These are phyloP conservation scores for Smithsoniella earleae DNA, from an alignment of 163 green algal species.

Conservation along the genomic window DNA sequence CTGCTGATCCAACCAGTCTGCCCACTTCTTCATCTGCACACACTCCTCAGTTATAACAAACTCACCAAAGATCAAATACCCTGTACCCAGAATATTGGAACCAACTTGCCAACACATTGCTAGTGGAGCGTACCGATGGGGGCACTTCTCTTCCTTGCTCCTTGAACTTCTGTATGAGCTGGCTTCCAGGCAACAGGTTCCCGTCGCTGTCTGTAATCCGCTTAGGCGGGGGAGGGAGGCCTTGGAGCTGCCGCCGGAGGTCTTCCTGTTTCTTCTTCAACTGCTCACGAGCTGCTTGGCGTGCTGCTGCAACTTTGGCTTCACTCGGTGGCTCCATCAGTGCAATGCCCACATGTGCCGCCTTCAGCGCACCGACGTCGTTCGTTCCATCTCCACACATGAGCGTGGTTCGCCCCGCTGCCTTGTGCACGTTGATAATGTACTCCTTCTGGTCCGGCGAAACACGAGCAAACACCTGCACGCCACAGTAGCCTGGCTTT, in stretches of 20 bases:
- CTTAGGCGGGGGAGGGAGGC: slow-evolving; percentile 5
- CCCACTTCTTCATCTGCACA: slow-evolving; percentile 55
- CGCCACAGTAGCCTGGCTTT: too few species aligned
- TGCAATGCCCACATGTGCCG: slow-evolving; percentile 88
- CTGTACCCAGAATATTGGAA: too few species aligned
- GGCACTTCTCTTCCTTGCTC: slow-evolving; percentile 19
- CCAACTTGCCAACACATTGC: too few species aligned
- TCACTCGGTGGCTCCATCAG: slow-evolving; percentile 53
- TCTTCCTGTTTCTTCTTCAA: slow-evolving; percentile 35
- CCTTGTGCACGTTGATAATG: slow-evolving; percentile 72
- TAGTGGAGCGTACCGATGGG: slow-evolving; percentile 1
- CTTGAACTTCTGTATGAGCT: slow-evolving; percentile 21
- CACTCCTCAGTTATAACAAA: neutral
- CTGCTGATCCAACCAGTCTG: slow-evolving; percentile 67
- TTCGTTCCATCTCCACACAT: slow-evolving; percentile 99
- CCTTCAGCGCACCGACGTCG: slow-evolving; percentile 87
- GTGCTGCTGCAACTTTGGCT: slow-evolving; percentile 34
- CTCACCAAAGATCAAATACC: neutral
- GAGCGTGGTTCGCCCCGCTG: slow-evolving; percentile 62
- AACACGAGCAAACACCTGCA: slow-evolving; percentile 86
- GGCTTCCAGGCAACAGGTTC: slow-evolving; percentile 19
- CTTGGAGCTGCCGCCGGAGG: slow-evolving; percentile 26
- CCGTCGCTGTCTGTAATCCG: slow-evolving; percentile 19
- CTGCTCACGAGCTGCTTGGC: slow-evolving; percentile 32
- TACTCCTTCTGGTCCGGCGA: slow-evolving; percentile 96